phyloP scores from a whole-genome alignment of 2,329 filamentous ascomycete species.

The Rugonectria rugulosa region DNA sequence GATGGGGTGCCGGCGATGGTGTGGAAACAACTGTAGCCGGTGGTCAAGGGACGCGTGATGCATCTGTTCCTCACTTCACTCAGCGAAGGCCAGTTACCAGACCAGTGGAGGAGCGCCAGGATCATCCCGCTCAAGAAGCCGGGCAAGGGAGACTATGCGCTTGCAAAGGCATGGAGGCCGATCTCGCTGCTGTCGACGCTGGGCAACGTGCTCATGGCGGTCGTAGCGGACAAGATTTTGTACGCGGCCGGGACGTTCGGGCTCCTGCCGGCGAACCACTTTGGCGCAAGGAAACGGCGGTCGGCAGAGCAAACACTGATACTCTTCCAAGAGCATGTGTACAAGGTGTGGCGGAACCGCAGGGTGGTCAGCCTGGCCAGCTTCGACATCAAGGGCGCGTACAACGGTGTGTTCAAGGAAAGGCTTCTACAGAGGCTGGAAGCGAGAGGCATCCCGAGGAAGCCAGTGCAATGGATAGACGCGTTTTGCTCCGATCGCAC shows the following conservation, averaged over 20 bases:
- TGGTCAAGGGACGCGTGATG: constrained; percentile 5
- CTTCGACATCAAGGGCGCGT: constrained; percentile 18
- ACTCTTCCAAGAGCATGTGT: constrained; percentile 8
- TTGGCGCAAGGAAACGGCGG: constrained; percentile 20
- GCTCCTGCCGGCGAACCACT: constrained; percentile 16
- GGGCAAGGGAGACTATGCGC: constrained; percentile 35
- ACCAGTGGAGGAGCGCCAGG: constrained; percentile 28
- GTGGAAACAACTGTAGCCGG: constrained; percentile 13
- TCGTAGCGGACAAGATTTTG: constrained; percentile 23
- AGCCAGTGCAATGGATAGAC: constrained; percentile 13
- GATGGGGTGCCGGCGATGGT: constrained; percentile 13
- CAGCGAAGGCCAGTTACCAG: constrained; percentile 14
- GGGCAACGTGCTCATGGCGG: constrained; percentile 28
- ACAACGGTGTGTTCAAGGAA: constrained; percentile 20
- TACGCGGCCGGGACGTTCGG: constrained; percentile 13
- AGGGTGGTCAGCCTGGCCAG: constrained; percentile 8
- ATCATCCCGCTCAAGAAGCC: constrained; percentile 41
- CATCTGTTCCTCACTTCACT: constrained; percentile 11
- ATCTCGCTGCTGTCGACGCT: constrained; percentile 39
- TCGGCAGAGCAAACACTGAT: constrained; percentile 13
- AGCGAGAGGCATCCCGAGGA: constrained; percentile 17
- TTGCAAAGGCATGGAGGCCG: constrained; percentile 35
- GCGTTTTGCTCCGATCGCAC: constrained; percentile 21
- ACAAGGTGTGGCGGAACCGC: constrained; percentile 3
- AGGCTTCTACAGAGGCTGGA: constrained; percentile 15